Base-by-base conservation (phyloP, 768 basidiomycete species). In the Nevesoporus exiguus region DNA sequence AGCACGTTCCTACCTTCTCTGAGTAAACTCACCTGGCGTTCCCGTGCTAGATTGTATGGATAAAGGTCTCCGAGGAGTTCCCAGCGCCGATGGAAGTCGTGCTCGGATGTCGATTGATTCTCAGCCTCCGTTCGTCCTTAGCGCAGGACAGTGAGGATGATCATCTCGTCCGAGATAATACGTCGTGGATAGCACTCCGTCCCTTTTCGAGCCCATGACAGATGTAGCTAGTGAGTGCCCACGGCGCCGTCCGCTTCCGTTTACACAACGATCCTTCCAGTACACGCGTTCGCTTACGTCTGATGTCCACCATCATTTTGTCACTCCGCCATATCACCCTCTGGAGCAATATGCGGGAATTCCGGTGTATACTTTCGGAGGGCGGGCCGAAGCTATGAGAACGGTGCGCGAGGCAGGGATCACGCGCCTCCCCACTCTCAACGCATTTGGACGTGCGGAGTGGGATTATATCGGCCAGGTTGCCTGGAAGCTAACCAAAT, bases 21-120 rank as follows among this genome's bases (percentile, higher is more conserved):
- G 17, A 4, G 14, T 14, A 13, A n/a, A 4, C 7, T 9, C 5
- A 9, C 14, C 19, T 34, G 36, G 40, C 9, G 0, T 17, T 7
- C n/a, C 3, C n/a, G 7, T 4, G 14, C 19, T 31, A 47, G 51
- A 10, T 8, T 13, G 5, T 2, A 21, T 61, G 59, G 59, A n/a
- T 5, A 10, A 8, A 55, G 36, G 22, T 61, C n/a, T 49, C 53
- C 30, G 33, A 55, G 21, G 47, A 15, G 9, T 56, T 52, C 19
- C 54, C 45, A 13, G 44, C 42, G 3, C 40, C 48, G 6, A 41
- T 43, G 33, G 52, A 40, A 33, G n/a, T 40, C 15, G 37, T 47
- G 3, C 9, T 52, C 4, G 52, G 52, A 33, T 53, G 52, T 47
- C 52, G 45, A 31, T 19, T 53, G 15, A 40, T 53, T 21, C 52